Evolutionary conservation across 2,329 filamentous ascomycete species (phyloP).

Genomic region (Cercospora zeae-maydis): DNA sequence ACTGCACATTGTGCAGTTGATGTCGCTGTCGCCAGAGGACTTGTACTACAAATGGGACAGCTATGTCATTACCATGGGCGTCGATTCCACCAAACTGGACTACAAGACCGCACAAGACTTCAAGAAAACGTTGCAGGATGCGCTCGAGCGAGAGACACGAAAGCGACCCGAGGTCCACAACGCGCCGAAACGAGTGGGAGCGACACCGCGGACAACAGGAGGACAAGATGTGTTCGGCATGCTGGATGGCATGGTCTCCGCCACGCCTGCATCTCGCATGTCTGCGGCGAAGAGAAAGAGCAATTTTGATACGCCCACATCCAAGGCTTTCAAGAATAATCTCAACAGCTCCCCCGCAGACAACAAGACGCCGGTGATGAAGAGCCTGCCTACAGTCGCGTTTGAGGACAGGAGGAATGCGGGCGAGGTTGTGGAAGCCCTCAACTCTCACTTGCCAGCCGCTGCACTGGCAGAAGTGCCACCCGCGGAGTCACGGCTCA

Average conservation of each 20-base stretch:
- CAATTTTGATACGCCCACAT: constrained; percentile 49
- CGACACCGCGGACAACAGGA: constrained; percentile 56
- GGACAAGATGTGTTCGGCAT: constrained; percentile 70
- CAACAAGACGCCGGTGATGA: constrained; percentile 35
- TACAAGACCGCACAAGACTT: constrained; percentile 71
- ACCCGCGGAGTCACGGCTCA: constrained; percentile 72
- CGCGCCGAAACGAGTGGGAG: constrained; percentile 60
- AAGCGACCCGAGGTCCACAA: constrained; percentile 55
- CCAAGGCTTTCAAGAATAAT: constrained; percentile 43
- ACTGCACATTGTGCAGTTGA: constrained; percentile 78
- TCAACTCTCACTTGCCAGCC: constrained; percentile 71
- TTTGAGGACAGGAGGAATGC: constrained; percentile 76
- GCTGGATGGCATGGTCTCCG: constrained; percentile 48
- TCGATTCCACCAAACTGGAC: constrained; percentile 68
- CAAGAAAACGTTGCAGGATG: constrained; percentile 82
- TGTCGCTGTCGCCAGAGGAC: constrained; percentile 77
- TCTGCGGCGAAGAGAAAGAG: constrained; percentile 50
- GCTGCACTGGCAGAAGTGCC: constrained; percentile 47
- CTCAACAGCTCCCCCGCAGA: constrained; percentile 49
- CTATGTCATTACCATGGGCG: constrained; percentile 91
- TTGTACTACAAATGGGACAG: constrained; percentile 99
- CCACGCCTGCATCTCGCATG: constrained; percentile 40
- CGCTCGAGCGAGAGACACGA: constrained; percentile 71
- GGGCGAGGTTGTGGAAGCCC: constrained; percentile 75
- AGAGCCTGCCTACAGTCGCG: constrained; percentile 36